These are phyloP conservation scores for Phytophthora sojae DNA, from an alignment of 352 stramenopile genomes.

Conservation along the genomic window DNA sequence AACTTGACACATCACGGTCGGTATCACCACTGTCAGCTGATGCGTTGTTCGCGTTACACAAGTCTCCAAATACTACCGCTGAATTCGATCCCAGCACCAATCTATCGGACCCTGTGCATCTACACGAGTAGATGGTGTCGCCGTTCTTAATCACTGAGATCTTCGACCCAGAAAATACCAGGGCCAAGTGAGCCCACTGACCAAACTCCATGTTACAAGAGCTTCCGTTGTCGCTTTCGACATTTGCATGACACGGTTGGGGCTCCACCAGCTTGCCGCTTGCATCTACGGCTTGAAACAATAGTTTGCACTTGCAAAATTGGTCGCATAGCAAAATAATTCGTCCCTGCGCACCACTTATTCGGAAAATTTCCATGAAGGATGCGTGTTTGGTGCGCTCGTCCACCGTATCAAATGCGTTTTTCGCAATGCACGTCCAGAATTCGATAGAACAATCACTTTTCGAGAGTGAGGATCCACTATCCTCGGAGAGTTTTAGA, in stretches of 20 bases:
- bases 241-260: constrained; percentile 4
- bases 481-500: constrained; percentile 32
- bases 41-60: background rate
- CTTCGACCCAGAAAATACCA: constrained; percentile 54
- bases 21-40: background rate
- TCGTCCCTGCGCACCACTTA: constrained; percentile 11
- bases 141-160: constrained; percentile 55
- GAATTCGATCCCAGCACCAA: constrained; percentile 19
- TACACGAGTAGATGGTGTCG: constrained; percentile 24
- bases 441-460: constrained; percentile 65
- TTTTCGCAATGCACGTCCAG: constrained; percentile 48
- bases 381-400: background rate
- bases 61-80: constrained; percentile 25
- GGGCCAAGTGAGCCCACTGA: constrained; percentile 62
- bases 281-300: constrained; percentile 12
- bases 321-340: constrained; percentile 31
- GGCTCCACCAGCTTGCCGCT: constrained; percentile 11
- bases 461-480: constrained; percentile 20
- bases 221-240: background rate
- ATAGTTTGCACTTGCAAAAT: constrained; percentile 21
- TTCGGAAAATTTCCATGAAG: constrained; percentile 39
- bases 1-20: background rate
- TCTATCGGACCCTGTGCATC: constrained; percentile 9
- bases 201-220: constrained; percentile 19
- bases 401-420: constrained; percentile 11